Percentiles rank a stretch among this genome's conserved stretches.
These are phyloP conservation scores for Mollisia scopiformis DNA, from an alignment of 2,329 filamentous ascomycete species.

Conservation along the genomic window DNA sequence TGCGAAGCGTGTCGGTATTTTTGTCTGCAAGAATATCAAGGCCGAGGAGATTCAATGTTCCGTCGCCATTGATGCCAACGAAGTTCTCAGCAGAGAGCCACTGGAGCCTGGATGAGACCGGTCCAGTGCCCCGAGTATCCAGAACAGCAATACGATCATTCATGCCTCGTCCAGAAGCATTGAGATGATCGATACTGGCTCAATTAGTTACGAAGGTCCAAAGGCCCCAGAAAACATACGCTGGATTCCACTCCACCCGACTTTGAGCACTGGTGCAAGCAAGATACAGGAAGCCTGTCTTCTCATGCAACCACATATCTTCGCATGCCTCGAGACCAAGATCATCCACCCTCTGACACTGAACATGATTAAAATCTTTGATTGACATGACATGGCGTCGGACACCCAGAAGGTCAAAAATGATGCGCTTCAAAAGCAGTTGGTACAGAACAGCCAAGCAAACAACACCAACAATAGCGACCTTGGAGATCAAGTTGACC, in stretches of 20 bases:
- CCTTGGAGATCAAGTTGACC: slow-evolving; percentile 21
- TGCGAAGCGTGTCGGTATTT: slow-evolving; percentile 27
- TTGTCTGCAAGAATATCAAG: slow-evolving; percentile 36
- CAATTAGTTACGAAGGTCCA: not conserved
- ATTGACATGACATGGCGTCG: slow-evolving; percentile 36
- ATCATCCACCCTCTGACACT: slow-evolving; percentile 30
- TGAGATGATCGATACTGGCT: slow-evolving; percentile 27
- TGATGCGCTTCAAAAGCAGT: slow-evolving; percentile 32
- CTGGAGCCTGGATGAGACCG: slow-evolving; percentile 25
- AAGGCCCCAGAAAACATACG: slow-evolving; percentile 24
- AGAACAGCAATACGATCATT: slow-evolving; percentile 31
- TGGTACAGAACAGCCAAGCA: slow-evolving; percentile 36
- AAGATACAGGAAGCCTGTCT: slow-evolving; percentile 32
- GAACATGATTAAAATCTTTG: slow-evolving; percentile 35
- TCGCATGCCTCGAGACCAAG: slow-evolving; percentile 34
- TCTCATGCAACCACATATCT: slow-evolving; percentile 36
- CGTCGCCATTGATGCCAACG: slow-evolving; percentile 30
- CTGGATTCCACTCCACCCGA: slow-evolving; percentile 31
- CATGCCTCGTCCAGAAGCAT: slow-evolving; percentile 27
- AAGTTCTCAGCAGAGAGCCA: slow-evolving; percentile 30
- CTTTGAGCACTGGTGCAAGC: slow-evolving; percentile 31
- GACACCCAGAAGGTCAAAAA: slow-evolving; percentile 37
- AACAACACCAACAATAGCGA: slow-evolving; percentile 19
- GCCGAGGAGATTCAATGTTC: slow-evolving; percentile 37
- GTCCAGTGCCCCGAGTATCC: slow-evolving; percentile 29